Conservation (phyloP, 2,329 filamentous ascomycete genomes). For the Botrytis tulipae region DNA sequence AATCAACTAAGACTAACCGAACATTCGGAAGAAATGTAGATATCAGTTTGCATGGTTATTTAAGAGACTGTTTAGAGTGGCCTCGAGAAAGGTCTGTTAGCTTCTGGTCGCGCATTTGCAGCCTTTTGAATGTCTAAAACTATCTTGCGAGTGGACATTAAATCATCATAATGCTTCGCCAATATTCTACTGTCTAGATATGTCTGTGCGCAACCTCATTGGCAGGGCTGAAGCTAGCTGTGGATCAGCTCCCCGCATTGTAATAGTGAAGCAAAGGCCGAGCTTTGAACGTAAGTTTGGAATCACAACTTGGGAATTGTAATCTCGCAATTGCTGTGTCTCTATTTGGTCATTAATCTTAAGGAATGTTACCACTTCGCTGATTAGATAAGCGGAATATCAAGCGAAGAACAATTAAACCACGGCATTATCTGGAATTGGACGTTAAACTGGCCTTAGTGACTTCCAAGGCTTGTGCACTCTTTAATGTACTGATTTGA, state of each 20-base stretch:
- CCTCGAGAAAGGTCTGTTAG: fast-evolving
- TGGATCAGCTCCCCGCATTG: neutral
- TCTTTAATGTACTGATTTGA: too few relatives aligned
- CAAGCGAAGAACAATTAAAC: too few relatives aligned
- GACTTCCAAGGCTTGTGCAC: too few relatives aligned
- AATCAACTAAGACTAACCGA: neutral
- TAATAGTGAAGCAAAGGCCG: neutral
- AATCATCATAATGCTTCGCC: neutral
- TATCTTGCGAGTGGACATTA: neutral
- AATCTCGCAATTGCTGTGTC: neutral
- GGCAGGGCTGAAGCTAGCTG: neutral
- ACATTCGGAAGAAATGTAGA: neutral
- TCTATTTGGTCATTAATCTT: too few relatives aligned
- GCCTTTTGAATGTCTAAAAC: fast-evolving
- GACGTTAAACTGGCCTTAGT: too few relatives aligned
- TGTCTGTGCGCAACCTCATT: neutral
- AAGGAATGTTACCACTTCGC: too few relatives aligned
- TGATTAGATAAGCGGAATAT: too few relatives aligned
- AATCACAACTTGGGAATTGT: neutral
- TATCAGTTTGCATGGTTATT: neutral
- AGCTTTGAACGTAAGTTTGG: neutral
- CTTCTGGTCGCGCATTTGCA: neutral
- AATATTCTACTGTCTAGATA: neutral
- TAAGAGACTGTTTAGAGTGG: fast-evolving
- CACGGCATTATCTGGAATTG: too few relatives aligned